Conservation (phyloP, 1,139 yeast species). For the Lodderomyces oxycetoniae region DNA sequence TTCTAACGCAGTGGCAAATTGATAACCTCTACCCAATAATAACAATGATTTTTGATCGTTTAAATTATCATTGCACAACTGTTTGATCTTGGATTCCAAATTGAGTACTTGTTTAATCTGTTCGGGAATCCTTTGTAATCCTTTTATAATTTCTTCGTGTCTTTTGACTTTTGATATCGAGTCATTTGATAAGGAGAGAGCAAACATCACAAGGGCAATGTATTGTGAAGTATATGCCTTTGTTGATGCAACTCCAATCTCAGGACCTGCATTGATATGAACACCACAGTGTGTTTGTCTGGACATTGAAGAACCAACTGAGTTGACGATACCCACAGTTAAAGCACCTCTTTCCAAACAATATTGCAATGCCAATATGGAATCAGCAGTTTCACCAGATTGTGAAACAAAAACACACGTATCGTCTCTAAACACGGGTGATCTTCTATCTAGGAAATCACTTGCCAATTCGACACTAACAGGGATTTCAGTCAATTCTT, state of each 20-base stretch:
- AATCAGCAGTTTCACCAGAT: constrained; percentile 98
- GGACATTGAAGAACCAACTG: constrained; percentile 95
- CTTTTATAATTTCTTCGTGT: constrained; percentile 81
- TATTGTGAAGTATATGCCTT: constrained; percentile 98
- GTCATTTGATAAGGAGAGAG: constrained; percentile 88
- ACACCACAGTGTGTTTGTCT: constrained; percentile 98
- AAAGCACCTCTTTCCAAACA: constrained; percentile 96
- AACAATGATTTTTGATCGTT: constrained; percentile 81
- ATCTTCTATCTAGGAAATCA: constrained; percentile 90
- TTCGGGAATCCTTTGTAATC: constrained; percentile 76
- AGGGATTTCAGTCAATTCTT: constrained; percentile 94
- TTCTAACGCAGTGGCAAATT: constrained; percentile 94
- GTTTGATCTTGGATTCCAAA: constrained; percentile 70
- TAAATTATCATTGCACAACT: constrained; percentile 66
- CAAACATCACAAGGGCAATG: constrained; percentile 96
- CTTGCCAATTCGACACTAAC: constrained; percentile 96
- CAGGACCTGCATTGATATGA: constrained; percentile 99
- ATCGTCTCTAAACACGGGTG: constrained; percentile 97
- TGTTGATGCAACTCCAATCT: constrained; percentile 99
- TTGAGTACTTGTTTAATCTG: constrained; percentile 77
- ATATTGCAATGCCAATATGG: constrained; percentile 93
- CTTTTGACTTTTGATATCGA: constrained; percentile 72
- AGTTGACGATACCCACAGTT: constrained; percentile 89
- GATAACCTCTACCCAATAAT: constrained; percentile 95
- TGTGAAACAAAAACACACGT: constrained; percentile 97